Conservation (phyloP, 176 grass and related monocot species). For the Stipa capillata region DNA sequence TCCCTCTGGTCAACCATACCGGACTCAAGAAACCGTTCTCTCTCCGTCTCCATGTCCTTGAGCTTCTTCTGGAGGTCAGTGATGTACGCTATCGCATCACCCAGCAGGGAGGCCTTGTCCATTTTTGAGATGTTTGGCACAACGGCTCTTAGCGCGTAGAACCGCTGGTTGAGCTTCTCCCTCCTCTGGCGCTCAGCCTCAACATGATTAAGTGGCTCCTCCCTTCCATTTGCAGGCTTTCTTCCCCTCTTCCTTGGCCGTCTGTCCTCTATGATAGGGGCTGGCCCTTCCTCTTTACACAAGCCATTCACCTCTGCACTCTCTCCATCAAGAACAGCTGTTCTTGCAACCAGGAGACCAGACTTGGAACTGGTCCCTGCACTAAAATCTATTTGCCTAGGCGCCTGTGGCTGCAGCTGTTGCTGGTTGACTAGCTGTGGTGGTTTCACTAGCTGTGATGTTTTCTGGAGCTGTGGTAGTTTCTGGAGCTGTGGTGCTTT, state of each 20-base stretch:
- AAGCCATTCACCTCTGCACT: conserved; percentile 44
- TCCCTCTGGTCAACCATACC: conserved; percentile 34
- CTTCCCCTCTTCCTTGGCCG: conserved; percentile 89
- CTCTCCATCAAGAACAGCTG: conserved; percentile 54
- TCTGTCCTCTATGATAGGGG: conserved; percentile 38
- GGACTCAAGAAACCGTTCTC: conserved; percentile 38
- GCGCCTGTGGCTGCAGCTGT: conserved; percentile 45
- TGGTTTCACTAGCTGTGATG: conserved; percentile 34
- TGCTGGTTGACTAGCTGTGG: conserved; percentile 34
- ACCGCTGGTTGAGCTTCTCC: conserved; percentile 95
- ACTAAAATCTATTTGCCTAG: conserved; percentile 80
- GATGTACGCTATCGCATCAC: conserved; percentile 81
- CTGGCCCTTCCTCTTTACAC: conserved; percentile 46
- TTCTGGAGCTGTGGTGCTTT: conserved; percentile 36
- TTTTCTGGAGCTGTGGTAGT: conserved; percentile 42
- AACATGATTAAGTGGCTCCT: conserved; percentile 91
- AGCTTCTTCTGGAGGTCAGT: conserved; percentile 93
- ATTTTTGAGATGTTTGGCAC: conserved; percentile 98
- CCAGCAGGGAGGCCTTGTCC: conserved; percentile 94
- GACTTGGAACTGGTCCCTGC: conserved; percentile 50
- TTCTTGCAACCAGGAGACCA: conserved; percentile 38
- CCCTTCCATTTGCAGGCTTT: conserved; percentile 95
- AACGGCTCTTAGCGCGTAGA: conserved; percentile 81
- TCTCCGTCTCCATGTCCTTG: conserved; percentile 87
- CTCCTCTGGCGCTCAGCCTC: conserved; percentile 95